These are phyloP conservation scores for Colletotrichum phormii DNA, from an alignment of 2,329 filamentous ascomycete genomes.

Conservation along the genomic window DNA sequence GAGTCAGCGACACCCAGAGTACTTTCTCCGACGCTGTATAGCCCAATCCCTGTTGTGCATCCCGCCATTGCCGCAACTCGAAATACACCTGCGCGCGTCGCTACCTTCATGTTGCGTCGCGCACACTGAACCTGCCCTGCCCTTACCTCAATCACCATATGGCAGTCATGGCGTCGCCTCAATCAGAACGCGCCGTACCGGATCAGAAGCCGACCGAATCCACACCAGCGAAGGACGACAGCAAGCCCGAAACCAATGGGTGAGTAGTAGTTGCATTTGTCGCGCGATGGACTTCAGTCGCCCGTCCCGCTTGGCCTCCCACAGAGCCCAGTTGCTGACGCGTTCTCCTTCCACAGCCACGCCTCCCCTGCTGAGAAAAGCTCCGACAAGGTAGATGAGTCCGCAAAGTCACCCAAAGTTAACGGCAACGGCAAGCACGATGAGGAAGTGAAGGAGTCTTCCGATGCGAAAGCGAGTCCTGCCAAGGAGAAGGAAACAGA, in stretches of 20 bases:
- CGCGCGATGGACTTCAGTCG: conserved; percentile 11
- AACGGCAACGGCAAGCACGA: conserved; percentile 43
- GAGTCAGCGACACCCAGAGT: neutral
- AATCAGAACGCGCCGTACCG: conserved; percentile 52
- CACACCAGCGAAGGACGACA: conserved; percentile 45
- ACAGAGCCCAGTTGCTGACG: neutral
- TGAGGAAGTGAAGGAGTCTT: conserved; percentile 10
- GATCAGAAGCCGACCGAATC: conserved; percentile 60
- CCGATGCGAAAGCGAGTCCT: conserved; percentile 30
- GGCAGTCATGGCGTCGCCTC: conserved; percentile 66
- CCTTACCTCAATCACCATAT: conserved; percentile 51
- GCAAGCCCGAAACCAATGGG: conserved; percentile 51
- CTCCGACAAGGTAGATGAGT: conserved; percentile 36
- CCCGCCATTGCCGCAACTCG: neutral
- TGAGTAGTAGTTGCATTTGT: conserved; percentile 43
- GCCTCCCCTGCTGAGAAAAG: conserved; percentile 40
- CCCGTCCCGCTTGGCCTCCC: conserved; percentile 29
- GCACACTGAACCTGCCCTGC: conserved; percentile 42
- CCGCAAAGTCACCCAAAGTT: conserved; percentile 39
- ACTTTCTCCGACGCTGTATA: neutral
- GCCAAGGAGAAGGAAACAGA: conserved; percentile 10
- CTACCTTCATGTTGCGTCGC: conserved; percentile 51
- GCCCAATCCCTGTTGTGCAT: neutral
- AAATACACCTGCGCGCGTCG: conserved; percentile 12
- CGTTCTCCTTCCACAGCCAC: conserved; percentile 40